Evolutionary conservation across 2,329 filamentous ascomycete species (phyloP), one percentile per base, ranked within the genome.

Genomic region (Colletotrichum sp.): DNA sequence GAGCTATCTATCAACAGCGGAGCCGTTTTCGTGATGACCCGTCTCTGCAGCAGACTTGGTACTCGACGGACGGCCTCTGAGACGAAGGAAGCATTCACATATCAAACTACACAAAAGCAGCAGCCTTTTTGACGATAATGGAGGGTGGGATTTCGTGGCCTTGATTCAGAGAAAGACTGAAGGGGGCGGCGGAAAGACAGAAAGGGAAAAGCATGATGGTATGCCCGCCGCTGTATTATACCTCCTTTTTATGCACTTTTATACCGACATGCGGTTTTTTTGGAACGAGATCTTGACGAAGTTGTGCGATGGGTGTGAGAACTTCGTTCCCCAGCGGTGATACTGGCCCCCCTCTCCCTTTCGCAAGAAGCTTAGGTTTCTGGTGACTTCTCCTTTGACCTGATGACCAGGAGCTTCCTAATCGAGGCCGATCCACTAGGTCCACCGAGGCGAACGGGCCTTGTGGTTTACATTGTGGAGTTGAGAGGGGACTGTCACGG

Each of bases 201-300:
- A 61, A 32, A 57, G 68, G 52, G 36, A 71, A 43, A 48, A 68
- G 70, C 57, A 76, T 63, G 65, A 73, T 48, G n/a, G 64, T 71
- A 69, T 65, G 71, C 59, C 70, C 74, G 64, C 74, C 70, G 70
- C 74, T 76, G 74, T 76, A 76, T 74, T 73, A 76, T 76, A 76
- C 74, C 74, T 75, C 68, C 39, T 75, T 68, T 60, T 57, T 63
- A 64, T 43, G n/a, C 28, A 60, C 13, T 52, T 39, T 68, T 26
- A 73, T 59, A 55, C n/a, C 34, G 73, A 24, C 28, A 61, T 34
- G 59, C 59, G 30, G 28, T 21, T 61, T 61, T 18, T 18, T 59
- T 28, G 59, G 32, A 36, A 30, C 28, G 10, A 34, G 18, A 32
- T 14, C 21, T 48, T 48, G 43, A 48, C n/a, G 10, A 7, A 21